Conservation (phyloP, 2,329 filamentous ascomycete species). For the Venturia aucupariae region DNA sequence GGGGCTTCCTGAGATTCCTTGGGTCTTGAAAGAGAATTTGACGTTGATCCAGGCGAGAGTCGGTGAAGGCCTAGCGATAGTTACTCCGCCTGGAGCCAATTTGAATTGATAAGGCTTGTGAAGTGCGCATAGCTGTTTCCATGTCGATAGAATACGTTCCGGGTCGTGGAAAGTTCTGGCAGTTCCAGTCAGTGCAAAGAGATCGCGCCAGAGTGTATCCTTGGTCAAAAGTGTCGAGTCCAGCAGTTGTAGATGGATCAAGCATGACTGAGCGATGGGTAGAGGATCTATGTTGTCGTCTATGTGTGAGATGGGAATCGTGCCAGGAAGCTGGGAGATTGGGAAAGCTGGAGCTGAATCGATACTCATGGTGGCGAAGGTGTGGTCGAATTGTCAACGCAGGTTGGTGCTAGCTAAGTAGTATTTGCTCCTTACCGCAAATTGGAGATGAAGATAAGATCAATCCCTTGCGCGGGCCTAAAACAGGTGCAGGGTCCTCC, state of each 20-base stretch:
- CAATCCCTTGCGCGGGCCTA: not conserved
- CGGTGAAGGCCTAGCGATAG: conserved; percentile 7
- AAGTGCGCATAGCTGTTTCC: conserved; percentile 9
- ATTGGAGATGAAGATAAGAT: not conserved
- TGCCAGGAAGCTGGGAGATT: conserved; percentile 13
- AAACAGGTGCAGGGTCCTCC: not conserved
- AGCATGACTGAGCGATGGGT: conserved; percentile 6
- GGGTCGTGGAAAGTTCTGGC: conserved; percentile 11
- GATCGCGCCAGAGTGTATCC: conserved; percentile 13
- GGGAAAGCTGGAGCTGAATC: conserved; percentile 12
- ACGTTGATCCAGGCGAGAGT: conserved; percentile 9
- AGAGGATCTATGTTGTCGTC: conserved; percentile 12
- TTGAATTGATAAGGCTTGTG: conserved; percentile 9
- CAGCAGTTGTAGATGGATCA: conserved; percentile 10
- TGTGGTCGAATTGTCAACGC: not conserved
- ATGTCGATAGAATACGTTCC: conserved; percentile 1
- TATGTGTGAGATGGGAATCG: conserved; percentile 6
- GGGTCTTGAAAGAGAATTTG: conserved; percentile 10
- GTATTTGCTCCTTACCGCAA: not conserved
- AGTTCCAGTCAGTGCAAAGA: conserved; percentile 16
- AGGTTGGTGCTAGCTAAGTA: not conserved
- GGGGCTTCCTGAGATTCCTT: not conserved
- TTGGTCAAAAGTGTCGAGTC: conserved; percentile 6
- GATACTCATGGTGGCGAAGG: not conserved
- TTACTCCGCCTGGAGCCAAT: conserved; percentile 8